Evolutionary conservation across 2,329 filamentous ascomycete genomes (phyloP).

Genomic region (Pseudogymnoascus pannorum): DNA sequence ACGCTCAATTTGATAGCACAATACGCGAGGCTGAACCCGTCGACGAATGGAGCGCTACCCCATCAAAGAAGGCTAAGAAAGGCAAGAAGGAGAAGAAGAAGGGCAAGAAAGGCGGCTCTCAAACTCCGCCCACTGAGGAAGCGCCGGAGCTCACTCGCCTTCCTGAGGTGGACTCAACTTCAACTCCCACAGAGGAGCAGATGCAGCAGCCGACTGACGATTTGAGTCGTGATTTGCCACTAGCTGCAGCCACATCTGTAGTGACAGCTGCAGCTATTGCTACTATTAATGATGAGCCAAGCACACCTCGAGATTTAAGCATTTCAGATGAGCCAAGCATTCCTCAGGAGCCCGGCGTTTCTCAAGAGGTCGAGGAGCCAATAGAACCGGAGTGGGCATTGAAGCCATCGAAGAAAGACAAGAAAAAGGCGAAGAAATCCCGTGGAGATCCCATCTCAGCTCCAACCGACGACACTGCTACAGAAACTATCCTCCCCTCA

Average conservation of each 20-base stretch:
- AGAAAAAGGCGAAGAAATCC: slow-evolving; percentile 9
- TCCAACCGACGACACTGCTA: background rate
- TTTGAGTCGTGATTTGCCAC: slow-evolving; percentile 31
- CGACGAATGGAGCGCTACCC: background rate
- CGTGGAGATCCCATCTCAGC: background rate
- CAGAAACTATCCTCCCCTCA: background rate
- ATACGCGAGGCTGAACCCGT: background rate
- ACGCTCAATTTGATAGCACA: background rate
- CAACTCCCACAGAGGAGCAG: background rate
- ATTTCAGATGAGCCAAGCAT: background rate
- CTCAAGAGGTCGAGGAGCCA: slow-evolving; percentile 20
- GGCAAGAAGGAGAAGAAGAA: slow-evolving; percentile 30
- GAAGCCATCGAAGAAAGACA: slow-evolving; percentile 9
- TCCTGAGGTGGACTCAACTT: background rate
- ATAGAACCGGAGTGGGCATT: slow-evolving; percentile 9
- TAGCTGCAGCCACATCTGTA: background rate
- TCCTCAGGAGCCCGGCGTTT: background rate
- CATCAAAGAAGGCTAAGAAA: slow-evolving; percentile 18
- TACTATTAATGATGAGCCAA: background rate
- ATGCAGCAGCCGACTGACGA: background rate
- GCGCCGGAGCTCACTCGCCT: background rate
- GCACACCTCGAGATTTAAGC: slow-evolving; percentile 13
- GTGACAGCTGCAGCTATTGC: background rate
- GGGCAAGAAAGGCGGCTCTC: background rate
- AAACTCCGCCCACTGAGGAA: background rate